Evolutionary conservation across 768 basidiomycete genomes (phyloP).

Genomic region (Leccinellum luteum): DNA sequence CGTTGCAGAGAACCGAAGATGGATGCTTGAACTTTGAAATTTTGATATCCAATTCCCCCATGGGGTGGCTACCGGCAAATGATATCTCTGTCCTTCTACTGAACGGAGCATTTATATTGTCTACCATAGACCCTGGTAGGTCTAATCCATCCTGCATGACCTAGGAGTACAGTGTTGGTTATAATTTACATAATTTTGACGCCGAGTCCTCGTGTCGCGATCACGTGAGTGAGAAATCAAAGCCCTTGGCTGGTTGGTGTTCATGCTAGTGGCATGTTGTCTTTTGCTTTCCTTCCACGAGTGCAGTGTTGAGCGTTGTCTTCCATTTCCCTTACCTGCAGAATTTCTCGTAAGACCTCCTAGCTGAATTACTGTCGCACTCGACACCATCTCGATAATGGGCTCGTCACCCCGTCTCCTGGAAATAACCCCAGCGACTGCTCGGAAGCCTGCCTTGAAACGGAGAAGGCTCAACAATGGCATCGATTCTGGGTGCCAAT

Average conservation of each 20-base stretch:
- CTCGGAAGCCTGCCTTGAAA: slow-evolving; percentile 21
- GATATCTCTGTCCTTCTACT: too few relatives aligned
- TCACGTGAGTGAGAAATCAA: slow-evolving; percentile 30
- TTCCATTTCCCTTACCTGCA: neutral
- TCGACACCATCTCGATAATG: slow-evolving; percentile 10
- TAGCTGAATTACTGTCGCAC: neutral
- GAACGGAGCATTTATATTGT: too few relatives aligned
- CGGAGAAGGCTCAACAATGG: slow-evolving; percentile 25
- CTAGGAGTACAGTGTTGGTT: neutral
- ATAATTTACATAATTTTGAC: neutral
- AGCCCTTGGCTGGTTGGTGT: neutral
- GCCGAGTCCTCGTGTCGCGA: slow-evolving; percentile 20
- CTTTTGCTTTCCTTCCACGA: neutral
- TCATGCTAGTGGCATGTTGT: neutral
- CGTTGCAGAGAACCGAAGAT: neutral
- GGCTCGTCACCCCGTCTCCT: slow-evolving; percentile 13
- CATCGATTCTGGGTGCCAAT: slow-evolving; percentile 13
- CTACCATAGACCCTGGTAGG: too few relatives aligned
- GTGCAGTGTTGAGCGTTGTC: neutral
- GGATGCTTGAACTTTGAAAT: neutral
- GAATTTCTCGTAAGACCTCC: neutral
- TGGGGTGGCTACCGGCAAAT: neutral
- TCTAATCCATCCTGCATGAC: neutral
- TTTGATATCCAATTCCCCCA: neutral
- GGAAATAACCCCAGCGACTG: slow-evolving; percentile 7